These are phyloP conservation scores for Plasmodium cynomolgi DNA, from an alignment of 169 alveolate genomes.

Conservation along the genomic window DNA sequence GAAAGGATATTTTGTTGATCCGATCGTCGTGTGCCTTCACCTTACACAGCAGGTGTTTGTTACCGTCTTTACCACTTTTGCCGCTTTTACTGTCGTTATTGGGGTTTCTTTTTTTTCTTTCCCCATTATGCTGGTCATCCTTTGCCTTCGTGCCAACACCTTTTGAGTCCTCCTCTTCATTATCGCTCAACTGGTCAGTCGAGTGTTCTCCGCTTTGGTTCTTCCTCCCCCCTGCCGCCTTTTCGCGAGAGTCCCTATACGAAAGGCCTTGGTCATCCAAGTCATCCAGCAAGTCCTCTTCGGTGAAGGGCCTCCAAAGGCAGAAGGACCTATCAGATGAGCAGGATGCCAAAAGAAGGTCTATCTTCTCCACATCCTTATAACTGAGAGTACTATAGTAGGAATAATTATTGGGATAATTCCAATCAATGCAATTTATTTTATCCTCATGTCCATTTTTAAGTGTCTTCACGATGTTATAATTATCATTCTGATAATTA, in stretches of 20 bases:
- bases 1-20: constrained; percentile 82
- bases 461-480: constrained; percentile 67
- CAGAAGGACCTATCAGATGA: constrained; percentile 81
- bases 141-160: not conserved
- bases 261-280: not conserved
- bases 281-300: constrained; percentile 20
- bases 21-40: constrained; percentile 79
- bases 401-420: constrained; percentile 75
- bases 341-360: constrained; percentile 80
- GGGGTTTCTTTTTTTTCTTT: not conserved
- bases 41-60: constrained; percentile 63
- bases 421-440: constrained; percentile 85
- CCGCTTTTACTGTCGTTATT: not conserved
- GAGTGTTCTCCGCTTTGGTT: not conserved
- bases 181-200: not conserved
- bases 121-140: not conserved
- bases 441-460: constrained; percentile 81
- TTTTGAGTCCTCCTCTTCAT: not conserved
- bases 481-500: constrained; percentile 75
- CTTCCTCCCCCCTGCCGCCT: not conserved
- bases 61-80: not conserved
- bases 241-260: not conserved
- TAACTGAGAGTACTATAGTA: constrained; percentile 72
- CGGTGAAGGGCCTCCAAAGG: constrained; percentile 82
- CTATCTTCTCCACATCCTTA: constrained; percentile 54